Evolutionary conservation across 1,139 yeast species (phyloP).

Genomic region (Suhomyces taliae): DNA sequence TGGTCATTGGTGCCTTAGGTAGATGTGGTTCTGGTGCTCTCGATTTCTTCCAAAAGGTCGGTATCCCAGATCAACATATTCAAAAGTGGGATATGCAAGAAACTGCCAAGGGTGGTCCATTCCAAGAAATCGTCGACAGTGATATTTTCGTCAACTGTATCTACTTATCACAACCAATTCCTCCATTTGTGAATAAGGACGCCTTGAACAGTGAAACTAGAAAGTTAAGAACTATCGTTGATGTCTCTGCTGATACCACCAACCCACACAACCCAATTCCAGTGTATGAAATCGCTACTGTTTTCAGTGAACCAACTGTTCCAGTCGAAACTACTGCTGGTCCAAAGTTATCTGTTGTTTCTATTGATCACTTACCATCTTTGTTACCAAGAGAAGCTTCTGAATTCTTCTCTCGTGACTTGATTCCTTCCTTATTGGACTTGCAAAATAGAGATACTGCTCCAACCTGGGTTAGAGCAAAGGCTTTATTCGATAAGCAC

Average conservation of each 20-base stretch:
- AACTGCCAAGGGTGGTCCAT: constrained; percentile 97
- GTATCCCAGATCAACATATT: constrained; percentile 82
- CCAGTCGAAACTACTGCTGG: constrained; percentile 74
- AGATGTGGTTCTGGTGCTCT: constrained; percentile 99
- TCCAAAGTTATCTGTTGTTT: constrained; percentile 84
- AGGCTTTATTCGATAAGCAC: constrained; percentile 77
- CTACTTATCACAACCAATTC: constrained; percentile 87
- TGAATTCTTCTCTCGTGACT: constrained; percentile 81
- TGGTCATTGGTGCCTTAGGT: constrained; percentile 96
- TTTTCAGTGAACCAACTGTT: constrained; percentile 88
- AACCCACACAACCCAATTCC: constrained; percentile 98
- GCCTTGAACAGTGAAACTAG: constrained; percentile 64
- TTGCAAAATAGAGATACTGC: constrained; percentile 78
- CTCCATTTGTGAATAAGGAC: constrained; percentile 81
- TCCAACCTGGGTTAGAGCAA: constrained; percentile 91
- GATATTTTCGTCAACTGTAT: constrained; percentile 96
- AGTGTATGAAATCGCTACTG: constrained; percentile 85
- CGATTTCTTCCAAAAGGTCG: constrained; percentile 76
- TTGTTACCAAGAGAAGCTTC: constrained; percentile 95
- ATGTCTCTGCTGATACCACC: constrained; percentile 97
- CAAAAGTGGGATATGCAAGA: constrained; percentile 96
- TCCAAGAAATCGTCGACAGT: constrained; percentile 81
- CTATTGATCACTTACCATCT: constrained; percentile 97
- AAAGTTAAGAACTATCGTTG: constrained; percentile 87
- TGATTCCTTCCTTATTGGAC: constrained; percentile 83